phyloP scores from a whole-genome alignment of 495 filamentous ascomycete species.

The Aspergillus sclerotiicarbonarius region DNA sequence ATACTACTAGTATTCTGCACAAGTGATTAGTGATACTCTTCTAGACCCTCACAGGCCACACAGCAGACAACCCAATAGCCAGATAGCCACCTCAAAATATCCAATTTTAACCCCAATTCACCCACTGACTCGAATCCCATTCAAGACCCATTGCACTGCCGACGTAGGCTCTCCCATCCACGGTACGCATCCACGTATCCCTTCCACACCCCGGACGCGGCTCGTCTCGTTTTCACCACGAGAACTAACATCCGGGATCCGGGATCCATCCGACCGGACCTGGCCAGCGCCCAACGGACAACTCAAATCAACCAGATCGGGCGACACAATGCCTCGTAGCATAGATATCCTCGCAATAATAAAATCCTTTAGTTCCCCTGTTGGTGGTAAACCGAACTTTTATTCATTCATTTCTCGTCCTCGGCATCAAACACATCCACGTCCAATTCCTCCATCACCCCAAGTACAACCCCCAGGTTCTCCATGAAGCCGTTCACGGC shows the following conservation, averaged over 20 bases:
- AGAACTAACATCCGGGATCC: not conserved
- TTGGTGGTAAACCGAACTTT: not conserved
- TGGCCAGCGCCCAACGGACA: not conserved
- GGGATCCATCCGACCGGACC: not conserved
- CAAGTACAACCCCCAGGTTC: slow-evolving; percentile 75
- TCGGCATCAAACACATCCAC: slow-evolving; percentile 65
- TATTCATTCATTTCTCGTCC: slow-evolving; percentile 25
- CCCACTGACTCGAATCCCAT: no score
- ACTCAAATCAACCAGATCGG: not conserved
- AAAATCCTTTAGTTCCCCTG: not conserved
- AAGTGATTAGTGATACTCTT: no score
- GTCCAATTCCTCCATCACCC: slow-evolving; percentile 86
- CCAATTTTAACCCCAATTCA: no score
- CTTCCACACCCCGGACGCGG: not conserved
- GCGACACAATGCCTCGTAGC: no score
- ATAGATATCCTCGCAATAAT: not conserved
- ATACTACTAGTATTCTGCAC: no score
- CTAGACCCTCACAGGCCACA: no score
- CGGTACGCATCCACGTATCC: no score
- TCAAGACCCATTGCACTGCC: no score
- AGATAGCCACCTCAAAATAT: no score
- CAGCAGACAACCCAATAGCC: no score
- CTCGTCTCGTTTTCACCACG: not conserved
- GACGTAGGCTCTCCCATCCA: no score
- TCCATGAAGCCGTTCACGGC: slow-evolving; percentile 99